These are phyloP conservation scores for Batkoa obscura DNA, from an alignment of 371 early-diverging fungal species.

Conservation along the genomic window DNA sequence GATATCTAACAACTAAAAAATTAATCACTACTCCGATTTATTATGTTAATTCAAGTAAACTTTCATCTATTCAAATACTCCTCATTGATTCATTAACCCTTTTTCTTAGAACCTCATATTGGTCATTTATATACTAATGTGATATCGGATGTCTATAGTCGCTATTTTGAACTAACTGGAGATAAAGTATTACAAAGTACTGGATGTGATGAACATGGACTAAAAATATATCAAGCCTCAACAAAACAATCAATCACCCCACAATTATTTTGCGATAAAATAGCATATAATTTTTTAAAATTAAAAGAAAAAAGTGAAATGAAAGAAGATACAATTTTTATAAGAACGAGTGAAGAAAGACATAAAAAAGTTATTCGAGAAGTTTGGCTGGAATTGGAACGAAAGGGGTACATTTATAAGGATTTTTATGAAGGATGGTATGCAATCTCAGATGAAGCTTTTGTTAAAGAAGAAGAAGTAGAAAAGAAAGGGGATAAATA, in stretches of 20 bases:
- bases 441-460: constrained; percentile 87
- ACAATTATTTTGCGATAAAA: constrained; percentile 46
- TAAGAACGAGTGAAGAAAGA: constrained; percentile 65
- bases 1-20: too few species aligned
- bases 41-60: constrained; percentile 82
- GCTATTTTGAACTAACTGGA: constrained; percentile 54
- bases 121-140: constrained; percentile 86
- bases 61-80: background rate
- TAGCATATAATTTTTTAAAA: too few species aligned
- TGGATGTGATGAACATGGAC: constrained; percentile 94
- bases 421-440: constrained; percentile 91
- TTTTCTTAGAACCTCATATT: constrained; percentile 66
- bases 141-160: constrained; percentile 57
- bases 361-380: constrained; percentile 48
- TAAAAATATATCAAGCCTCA: constrained; percentile 90
- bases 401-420: constrained; percentile 73
- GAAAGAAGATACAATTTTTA: constrained; percentile 18
- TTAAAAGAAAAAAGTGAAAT: too few species aligned
- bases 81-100: background rate
- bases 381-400: constrained; percentile 54
- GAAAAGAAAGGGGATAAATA: constrained; percentile 16
- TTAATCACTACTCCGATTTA: constrained; percentile 72
- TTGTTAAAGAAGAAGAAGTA: constrained; percentile 57
- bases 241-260: constrained; percentile 30
- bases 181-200: constrained; percentile 36